phyloP scores from a whole-genome alignment of 2,329 filamentous ascomycete species.

The Botrytis squamosa region DNA sequence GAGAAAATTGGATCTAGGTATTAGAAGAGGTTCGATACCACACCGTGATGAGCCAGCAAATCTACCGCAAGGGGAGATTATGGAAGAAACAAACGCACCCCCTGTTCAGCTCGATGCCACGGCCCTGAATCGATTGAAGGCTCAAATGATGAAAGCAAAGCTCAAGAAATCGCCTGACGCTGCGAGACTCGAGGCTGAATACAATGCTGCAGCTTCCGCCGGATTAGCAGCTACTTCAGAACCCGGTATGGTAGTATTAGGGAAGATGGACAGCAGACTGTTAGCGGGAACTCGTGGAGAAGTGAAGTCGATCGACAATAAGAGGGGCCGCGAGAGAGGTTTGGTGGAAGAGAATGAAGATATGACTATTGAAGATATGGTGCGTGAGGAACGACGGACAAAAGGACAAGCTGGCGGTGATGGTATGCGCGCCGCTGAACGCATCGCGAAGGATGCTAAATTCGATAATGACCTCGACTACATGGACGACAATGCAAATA shows the following conservation, averaged over 20 bases:
- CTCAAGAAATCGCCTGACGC: conserved; percentile 74
- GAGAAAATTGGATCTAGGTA: conserved; percentile 60
- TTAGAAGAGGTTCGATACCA: conserved; percentile 43
- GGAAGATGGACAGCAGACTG: conserved; percentile 86
- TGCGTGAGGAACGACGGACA: conserved; percentile 87
- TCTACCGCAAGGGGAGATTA: conserved; percentile 54
- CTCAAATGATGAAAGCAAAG: conserved; percentile 95
- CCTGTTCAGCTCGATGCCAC: conserved; percentile 68
- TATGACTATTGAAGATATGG: conserved; percentile 96
- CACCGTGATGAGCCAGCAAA: conserved; percentile 39
- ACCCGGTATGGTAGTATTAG: conserved; percentile 73
- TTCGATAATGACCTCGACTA: conserved; percentile 94
- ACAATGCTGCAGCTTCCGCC: conserved; percentile 68
- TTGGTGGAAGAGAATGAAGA: conserved; percentile 88
- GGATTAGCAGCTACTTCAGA: conserved; percentile 54
- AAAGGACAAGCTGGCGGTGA: conserved; percentile 76
- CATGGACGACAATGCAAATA: conserved; percentile 93
- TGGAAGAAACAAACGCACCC: conserved; percentile 53
- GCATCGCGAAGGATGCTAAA: conserved; percentile 88
- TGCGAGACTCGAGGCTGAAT: conserved; percentile 75
- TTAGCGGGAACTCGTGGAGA: conserved; percentile 72
- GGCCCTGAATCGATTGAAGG: conserved; percentile 82
- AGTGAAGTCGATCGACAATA: conserved; percentile 74
- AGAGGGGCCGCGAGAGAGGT: conserved; percentile 79
- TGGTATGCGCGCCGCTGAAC: conserved; percentile 78